These are phyloP conservation scores for Stygiomarasmius scandens DNA, from an alignment of 1,284 basidiomycete species.

Conservation along the genomic window DNA sequence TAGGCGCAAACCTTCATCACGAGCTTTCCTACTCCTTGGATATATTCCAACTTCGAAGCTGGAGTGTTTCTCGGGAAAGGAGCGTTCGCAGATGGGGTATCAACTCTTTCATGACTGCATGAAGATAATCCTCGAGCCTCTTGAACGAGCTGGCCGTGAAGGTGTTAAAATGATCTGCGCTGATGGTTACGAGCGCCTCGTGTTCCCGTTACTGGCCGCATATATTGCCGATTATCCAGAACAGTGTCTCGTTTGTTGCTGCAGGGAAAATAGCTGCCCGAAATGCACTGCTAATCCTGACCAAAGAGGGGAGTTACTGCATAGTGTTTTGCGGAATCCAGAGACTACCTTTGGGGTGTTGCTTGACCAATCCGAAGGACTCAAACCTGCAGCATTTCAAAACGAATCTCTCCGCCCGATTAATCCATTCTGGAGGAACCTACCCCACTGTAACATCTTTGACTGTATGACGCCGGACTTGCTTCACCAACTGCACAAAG, in stretches of 20 bases:
- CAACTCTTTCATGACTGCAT: constrained; percentile 44
- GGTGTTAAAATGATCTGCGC: constrained; percentile 37
- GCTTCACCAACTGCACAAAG: constrained; percentile 16
- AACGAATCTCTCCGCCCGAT: background rate
- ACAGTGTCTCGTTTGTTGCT: constrained; percentile 38
- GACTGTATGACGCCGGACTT: constrained; percentile 15
- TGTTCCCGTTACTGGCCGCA: constrained; percentile 39
- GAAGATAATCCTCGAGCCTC: constrained; percentile 29
- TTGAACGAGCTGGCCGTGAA: constrained; percentile 32
- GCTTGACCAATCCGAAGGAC: background rate
- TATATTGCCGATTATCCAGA: constrained; percentile 49
- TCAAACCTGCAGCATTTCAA: background rate
- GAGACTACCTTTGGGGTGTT: constrained; percentile 3
- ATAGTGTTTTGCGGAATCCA: constrained; percentile 7
- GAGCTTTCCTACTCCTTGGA: constrained; percentile 36
- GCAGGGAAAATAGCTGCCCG: constrained; percentile 35
- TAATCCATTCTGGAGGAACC: constrained; percentile 15
- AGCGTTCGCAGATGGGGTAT: constrained; percentile 22
- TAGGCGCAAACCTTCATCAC: constrained; percentile 28
- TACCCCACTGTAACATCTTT: constrained; percentile 13
- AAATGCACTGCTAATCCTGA: constrained; percentile 23
- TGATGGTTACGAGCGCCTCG: constrained; percentile 32
- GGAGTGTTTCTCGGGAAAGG: constrained; percentile 31
- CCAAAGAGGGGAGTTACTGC: constrained; percentile 17
- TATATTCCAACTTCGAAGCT: constrained; percentile 45